A percentile compares a stretch with the other conserved stretches of the same genome.
Evolutionary conservation across 129 eudicot species (phyloP).

Genomic region (Sambucus nigra): DNA sequence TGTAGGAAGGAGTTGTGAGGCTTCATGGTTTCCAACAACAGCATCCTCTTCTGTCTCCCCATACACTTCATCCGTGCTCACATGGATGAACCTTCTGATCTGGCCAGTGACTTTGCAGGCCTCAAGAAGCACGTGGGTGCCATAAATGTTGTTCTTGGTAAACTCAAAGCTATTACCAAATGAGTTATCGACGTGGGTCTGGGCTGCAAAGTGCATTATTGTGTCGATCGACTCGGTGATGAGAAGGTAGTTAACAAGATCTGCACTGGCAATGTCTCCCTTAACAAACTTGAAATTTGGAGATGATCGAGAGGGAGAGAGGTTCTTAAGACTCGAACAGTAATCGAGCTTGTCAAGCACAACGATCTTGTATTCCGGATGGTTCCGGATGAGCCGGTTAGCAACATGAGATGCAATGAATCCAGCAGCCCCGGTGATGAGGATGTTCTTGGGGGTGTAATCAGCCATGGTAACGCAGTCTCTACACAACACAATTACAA

Average conservation of each 20-base stretch:
- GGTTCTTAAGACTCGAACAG: conserved; percentile 23
- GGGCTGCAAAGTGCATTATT: conserved; percentile 27
- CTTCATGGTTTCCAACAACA: conserved; percentile 22
- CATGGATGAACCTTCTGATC: conserved; percentile 27
- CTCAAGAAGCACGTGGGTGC: conserved; percentile 24
- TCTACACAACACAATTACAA: background rate
- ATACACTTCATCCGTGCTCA: conserved; percentile 27
- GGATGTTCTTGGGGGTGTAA: conserved; percentile 32
- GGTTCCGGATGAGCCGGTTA: conserved; percentile 22
- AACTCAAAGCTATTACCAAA: conserved; percentile 22
- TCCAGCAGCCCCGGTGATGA: conserved; percentile 34
- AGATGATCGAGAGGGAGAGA: conserved; percentile 18
- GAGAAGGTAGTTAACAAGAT: conserved; percentile 19
- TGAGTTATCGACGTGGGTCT: conserved; percentile 19
- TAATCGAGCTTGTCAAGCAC: conserved; percentile 29
- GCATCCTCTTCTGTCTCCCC: conserved; percentile 31
- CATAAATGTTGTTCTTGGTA: conserved; percentile 19
- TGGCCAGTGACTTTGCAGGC: conserved; percentile 29
- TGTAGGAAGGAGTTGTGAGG: conserved; percentile 20
- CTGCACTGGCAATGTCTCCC: conserved; percentile 19
- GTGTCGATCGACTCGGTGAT: conserved; percentile 23
- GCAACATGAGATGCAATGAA: conserved; percentile 35
- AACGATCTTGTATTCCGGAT: conserved; percentile 29
- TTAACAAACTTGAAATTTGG: conserved; percentile 19
- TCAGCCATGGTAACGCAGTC: conserved; percentile 13